Evolutionary conservation across 805 yeast species (phyloP).

Genomic region (Candida railenensis): DNA sequence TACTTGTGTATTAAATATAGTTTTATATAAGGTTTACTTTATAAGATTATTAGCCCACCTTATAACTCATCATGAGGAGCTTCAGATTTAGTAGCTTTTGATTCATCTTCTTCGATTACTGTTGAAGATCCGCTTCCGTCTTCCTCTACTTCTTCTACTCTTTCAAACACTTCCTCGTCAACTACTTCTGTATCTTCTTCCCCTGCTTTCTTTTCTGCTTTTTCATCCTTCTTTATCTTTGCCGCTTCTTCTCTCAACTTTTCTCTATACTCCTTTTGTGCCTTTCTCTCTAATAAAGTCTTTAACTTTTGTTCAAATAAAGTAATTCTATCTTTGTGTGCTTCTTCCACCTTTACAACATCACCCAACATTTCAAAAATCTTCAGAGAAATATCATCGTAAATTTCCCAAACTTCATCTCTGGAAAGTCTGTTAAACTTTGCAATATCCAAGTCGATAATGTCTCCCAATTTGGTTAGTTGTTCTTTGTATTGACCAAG

Average conservation of each 20-base stretch:
- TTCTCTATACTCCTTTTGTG: constrained; percentile 30
- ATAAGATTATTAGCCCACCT: too few relatives aligned
- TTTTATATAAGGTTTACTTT: too few relatives aligned
- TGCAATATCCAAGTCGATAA: constrained; percentile 16
- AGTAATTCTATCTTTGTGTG: constrained; percentile 28
- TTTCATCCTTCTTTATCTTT: constrained; percentile 19
- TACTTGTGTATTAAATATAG: not conserved
- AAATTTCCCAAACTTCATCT: constrained; percentile 22
- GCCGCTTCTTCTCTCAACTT: constrained; percentile 26
- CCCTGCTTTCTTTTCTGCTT: constrained; percentile 8
- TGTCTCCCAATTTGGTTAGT: constrained; percentile 25
- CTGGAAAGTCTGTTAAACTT: constrained; percentile 23
- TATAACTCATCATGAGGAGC: constrained; percentile 6
- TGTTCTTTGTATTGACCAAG: constrained; percentile 25
- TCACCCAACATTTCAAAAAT: constrained; percentile 30
- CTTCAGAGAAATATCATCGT: constrained; percentile 24
- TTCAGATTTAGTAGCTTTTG: constrained; percentile 6
- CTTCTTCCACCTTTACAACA: constrained; percentile 24
- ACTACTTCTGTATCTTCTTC: constrained; percentile 10
- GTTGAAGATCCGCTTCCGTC: constrained; percentile 3
- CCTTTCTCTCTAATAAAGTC: constrained; percentile 28
- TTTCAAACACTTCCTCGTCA: constrained; percentile 5
- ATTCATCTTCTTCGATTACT: constrained; percentile 21
- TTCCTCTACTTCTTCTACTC: constrained; percentile 9
- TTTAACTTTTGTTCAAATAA: constrained; percentile 27